Conservation (phyloP, 2,329 filamentous ascomycete genomes). For the Monilinia aucupariae region DNA sequence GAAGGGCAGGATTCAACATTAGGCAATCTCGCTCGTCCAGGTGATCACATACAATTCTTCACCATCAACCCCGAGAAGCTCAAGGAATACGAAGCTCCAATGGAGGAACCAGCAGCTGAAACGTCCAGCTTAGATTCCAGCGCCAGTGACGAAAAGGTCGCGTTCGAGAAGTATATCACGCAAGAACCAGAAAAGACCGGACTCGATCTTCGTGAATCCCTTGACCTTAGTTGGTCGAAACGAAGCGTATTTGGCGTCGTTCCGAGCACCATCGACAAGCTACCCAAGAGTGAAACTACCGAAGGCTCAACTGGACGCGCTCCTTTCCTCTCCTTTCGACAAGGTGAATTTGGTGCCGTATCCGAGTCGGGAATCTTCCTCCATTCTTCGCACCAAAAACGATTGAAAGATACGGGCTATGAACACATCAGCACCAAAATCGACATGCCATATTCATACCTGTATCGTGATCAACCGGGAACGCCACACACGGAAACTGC, state of each 20-base stretch:
- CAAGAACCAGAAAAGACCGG: not conserved
- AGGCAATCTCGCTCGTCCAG: constrained; percentile 54
- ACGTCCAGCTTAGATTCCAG: not conserved
- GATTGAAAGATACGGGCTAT: not conserved
- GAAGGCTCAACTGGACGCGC: not conserved
- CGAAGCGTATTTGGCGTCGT: constrained; percentile 31
- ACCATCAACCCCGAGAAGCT: constrained; percentile 35
- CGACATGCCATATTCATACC: constrained; percentile 43
- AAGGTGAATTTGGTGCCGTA: constrained; percentile 55
- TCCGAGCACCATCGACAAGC: constrained; percentile 32
- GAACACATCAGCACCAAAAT: constrained; percentile 37
- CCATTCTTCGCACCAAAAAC: constrained; percentile 4
- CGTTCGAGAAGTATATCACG: not conserved
- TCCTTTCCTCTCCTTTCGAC: constrained; percentile 2
- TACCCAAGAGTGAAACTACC: constrained; percentile 15
- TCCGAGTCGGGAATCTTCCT: constrained; percentile 47
- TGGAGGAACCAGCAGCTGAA: not conserved
- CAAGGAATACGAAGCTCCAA: not conserved
- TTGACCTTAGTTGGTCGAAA: not conserved
- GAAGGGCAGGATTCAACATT: constrained; percentile 37
- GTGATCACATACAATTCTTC: constrained; percentile 64
- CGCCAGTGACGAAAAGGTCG: not conserved
- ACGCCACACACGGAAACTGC: not conserved
- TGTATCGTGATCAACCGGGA: constrained; percentile 15
- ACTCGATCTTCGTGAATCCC: not conserved